phyloP scores from a whole-genome alignment of 192 early-diverging fungal genomes.

The Blastocladiella britannica region DNA sequence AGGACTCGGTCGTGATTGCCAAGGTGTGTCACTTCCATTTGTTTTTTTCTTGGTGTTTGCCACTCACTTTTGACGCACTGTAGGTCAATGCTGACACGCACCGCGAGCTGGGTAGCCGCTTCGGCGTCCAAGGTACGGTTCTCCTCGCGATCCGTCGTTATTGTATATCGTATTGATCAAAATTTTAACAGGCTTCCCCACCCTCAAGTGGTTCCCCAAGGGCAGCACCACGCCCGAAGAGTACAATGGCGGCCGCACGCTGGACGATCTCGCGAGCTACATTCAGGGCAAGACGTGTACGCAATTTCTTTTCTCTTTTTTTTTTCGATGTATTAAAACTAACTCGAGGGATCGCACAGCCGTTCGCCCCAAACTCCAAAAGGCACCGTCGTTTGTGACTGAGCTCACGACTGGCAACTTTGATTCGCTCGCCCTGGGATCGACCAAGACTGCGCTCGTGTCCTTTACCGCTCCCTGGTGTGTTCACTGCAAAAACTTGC shows the following conservation, averaged over 20 bases:
- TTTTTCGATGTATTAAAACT: background rate
- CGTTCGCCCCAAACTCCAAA: slow-evolving; percentile 47
- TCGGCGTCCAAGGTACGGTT: slow-evolving; percentile 32
- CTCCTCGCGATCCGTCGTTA: too few species aligned
- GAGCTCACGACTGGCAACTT: slow-evolving; percentile 55
- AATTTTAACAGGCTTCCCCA: slow-evolving; percentile 45
- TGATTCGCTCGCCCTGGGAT: slow-evolving; percentile 47
- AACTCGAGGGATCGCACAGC: slow-evolving; percentile 9
- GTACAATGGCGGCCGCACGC: slow-evolving; percentile 62
- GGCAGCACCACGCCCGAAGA: slow-evolving; percentile 30
- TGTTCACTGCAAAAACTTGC: slow-evolving; percentile 55
- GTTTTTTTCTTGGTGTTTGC: too few species aligned
- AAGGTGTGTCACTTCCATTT: too few species aligned
- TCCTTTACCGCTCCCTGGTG: slow-evolving; percentile 90
- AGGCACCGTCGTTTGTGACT: slow-evolving; percentile 37
- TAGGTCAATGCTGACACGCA: slow-evolving; percentile 51
- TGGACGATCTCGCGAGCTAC: slow-evolving; percentile 53
- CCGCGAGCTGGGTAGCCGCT: slow-evolving; percentile 56
- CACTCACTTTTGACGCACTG: slow-evolving; percentile 20
- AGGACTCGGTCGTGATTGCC: slow-evolving; percentile 66
- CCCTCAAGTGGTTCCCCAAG: slow-evolving; percentile 85
- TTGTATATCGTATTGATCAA: too few species aligned
- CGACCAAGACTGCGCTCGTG: slow-evolving; percentile 57
- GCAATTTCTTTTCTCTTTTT: background rate
- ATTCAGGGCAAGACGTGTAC: slow-evolving; percentile 61